A percentile compares a stretch with the other conserved stretches of the same genome.
phyloP scores from a whole-genome alignment of 108 stramenopile genomes.

The Cylindrotheca fusiformis region DNA sequence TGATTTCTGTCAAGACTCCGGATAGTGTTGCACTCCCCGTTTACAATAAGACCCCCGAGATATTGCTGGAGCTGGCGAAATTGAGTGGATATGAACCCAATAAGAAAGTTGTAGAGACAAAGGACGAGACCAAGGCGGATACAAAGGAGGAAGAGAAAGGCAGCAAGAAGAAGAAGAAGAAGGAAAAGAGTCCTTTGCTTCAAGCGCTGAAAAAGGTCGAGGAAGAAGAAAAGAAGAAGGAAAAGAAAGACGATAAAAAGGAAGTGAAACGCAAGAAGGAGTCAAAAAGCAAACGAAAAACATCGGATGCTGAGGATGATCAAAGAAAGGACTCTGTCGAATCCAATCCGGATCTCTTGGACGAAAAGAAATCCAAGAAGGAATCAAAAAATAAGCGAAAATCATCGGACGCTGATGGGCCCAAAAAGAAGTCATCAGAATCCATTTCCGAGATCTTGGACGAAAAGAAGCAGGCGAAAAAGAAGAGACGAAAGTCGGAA shows the following conservation, averaged over 20 bases:
- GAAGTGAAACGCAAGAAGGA: slow-evolving; percentile 6
- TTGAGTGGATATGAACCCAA: slow-evolving; percentile 35
- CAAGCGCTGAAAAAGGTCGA: slow-evolving; percentile 80
- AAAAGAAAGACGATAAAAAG: slow-evolving; percentile 20
- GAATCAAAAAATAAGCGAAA: too few relatives aligned
- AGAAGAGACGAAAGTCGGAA: slow-evolving; percentile 15
- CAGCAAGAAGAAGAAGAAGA: slow-evolving; percentile 25
- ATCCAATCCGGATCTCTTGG: too few relatives aligned
- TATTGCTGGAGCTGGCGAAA: slow-evolving; percentile 57
- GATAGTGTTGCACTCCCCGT: slow-evolving; percentile 77
- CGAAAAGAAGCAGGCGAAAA: not conserved
- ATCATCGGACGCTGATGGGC: too few relatives aligned
- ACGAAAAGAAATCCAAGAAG: too few relatives aligned
- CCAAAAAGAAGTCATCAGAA: too few relatives aligned
- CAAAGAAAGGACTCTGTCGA: too few relatives aligned
- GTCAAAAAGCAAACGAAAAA: slow-evolving; percentile 3
- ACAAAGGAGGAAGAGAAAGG: slow-evolving; percentile 6
- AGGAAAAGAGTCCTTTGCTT: slow-evolving; percentile 58
- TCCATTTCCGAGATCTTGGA: too few relatives aligned
- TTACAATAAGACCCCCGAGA: slow-evolving; percentile 78
- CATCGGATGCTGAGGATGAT: too few relatives aligned
- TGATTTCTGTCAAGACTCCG: slow-evolving; percentile 81
- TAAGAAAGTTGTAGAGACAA: slow-evolving; percentile 9
- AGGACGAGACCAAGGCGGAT: slow-evolving; percentile 8
- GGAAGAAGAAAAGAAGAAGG: slow-evolving; percentile 22